Evolutionary conservation across 2,329 filamentous ascomycete species (phyloP), one percentile per base, ranked within the genome.

Genomic region (Zasmidium citrigriseum): DNA sequence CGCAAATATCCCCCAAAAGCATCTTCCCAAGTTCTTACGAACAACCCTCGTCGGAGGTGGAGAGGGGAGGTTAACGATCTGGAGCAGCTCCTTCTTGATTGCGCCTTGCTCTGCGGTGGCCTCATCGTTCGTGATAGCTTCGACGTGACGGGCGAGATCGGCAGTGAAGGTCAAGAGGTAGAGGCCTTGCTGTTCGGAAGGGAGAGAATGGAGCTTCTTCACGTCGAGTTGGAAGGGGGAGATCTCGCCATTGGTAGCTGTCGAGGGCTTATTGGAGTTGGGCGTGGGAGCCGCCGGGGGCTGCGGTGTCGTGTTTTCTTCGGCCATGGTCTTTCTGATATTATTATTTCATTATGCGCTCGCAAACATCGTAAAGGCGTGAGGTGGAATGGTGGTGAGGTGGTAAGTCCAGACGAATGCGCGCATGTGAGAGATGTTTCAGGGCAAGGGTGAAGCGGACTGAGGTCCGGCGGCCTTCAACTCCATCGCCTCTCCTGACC

Each of bases 121-220:
- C 71, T 90, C 89, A 67, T 96, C 91, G 61, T 86, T 82, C 54
- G 86, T 84, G 48, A 98, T 83, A 16, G 80, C 80, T 54, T 87
- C 82, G 46, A 96, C 89, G 81, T 97, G 90, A 67, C 89, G 89
- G 62, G 87, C 88, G 56, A 99, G 82, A 60, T 89, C 86, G 24
- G 92, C 89, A 34, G 93, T 89, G 72, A 96, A 97, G 23, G 88
- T 96, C 60, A 99, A 83, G 62, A 99, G 84, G 75, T 95, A 96
- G 12, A 99, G 85, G 70, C 97, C 93, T 77, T 99, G 95, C 75
- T 99, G 95, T 78, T 99, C 95, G 54, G 90, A 86, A 46, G 93
- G 91, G 48, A 98, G 85, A 53, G 90, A 84, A 76, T 96, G 89
- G 49, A 99, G 87, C 82, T 96, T 96, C 69, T 87, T 80, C 67